These are phyloP conservation scores for Balakata baccata DNA, from an alignment of 345 rosid species.

Conservation along the genomic window DNA sequence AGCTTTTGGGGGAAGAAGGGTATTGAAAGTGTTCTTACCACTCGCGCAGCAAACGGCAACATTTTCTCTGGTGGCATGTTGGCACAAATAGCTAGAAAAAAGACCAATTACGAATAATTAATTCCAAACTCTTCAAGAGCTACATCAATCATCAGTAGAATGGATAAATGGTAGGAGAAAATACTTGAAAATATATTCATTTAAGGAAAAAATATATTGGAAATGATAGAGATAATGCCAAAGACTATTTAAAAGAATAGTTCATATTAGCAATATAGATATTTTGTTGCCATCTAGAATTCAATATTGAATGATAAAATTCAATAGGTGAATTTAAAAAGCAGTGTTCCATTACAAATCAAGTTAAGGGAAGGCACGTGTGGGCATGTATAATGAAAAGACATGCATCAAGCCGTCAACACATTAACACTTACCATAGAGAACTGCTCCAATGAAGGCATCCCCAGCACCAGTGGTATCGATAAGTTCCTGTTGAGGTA, in stretches of 20 bases:
- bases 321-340: too few relatives aligned
- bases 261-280: not conserved
- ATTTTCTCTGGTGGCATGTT: slow-evolving; percentile 68
- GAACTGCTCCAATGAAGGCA: slow-evolving; percentile 75
- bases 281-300: too few relatives aligned
- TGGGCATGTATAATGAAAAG: not conserved
- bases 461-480: slow-evolving; percentile 96
- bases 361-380: not conserved
- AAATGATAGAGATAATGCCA: too few relatives aligned
- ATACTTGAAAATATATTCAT: not conserved
- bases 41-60: slow-evolving; percentile 80
- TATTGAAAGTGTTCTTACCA: slow-evolving; percentile 43
- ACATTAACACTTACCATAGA: slow-evolving; percentile 49
- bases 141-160: not conserved
- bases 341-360: not conserved
- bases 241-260: too few relatives aligned
- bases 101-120: slow-evolving; percentile 13
- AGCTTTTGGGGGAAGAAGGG: too few relatives aligned
- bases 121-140: not conserved
- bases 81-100: slow-evolving; percentile 51
- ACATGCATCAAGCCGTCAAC: not conserved
- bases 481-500: slow-evolving; percentile 62
- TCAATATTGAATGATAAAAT: too few relatives aligned
- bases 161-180: not conserved
- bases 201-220: too few relatives aligned